phyloP scores from a whole-genome alignment of 1,139 yeast genomes.

The Yamadazyma spencermartinsiae region DNA sequence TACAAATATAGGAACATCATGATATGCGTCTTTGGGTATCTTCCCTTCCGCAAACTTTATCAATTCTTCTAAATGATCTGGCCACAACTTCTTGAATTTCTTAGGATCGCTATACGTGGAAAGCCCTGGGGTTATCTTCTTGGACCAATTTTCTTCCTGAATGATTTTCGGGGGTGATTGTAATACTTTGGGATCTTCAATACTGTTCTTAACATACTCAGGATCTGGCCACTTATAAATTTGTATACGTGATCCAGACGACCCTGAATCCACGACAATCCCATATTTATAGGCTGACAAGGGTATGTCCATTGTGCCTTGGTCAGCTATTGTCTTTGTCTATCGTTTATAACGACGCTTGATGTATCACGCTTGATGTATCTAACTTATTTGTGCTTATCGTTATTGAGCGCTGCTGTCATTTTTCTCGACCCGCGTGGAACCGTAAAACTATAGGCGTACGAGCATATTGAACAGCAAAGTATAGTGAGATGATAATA shows the following conservation, averaged over 20 bases:
- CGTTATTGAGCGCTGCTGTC: too few relatives aligned
- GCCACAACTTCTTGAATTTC: constrained; percentile 54
- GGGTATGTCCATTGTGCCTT: constrained; percentile 19
- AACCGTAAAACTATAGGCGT: too few relatives aligned
- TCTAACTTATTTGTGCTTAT: neutral
- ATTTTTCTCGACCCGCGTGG: too few relatives aligned
- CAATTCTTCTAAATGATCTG: constrained; percentile 55
- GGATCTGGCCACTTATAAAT: constrained; percentile 68
- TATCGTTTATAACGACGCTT: too few relatives aligned
- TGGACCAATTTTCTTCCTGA: constrained; percentile 61
- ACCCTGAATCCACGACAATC: constrained; percentile 78
- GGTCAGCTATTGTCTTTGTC: too few relatives aligned
- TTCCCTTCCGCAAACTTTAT: constrained; percentile 58
- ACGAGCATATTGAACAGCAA: constrained; percentile 5
- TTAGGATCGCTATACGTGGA: constrained; percentile 50
- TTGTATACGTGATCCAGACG: constrained; percentile 76
- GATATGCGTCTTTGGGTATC: constrained; percentile 54
- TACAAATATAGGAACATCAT: constrained; percentile 67
- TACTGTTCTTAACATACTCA: constrained; percentile 19
- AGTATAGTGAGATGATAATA: constrained; percentile 24
- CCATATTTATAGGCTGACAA: constrained; percentile 47
- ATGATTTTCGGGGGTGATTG: constrained; percentile 62
- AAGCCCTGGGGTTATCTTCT: constrained; percentile 68
- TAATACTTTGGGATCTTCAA: constrained; percentile 26
- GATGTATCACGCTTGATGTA: too few relatives aligned